Base-by-base conservation (phyloP, 2,329 filamentous ascomycete species). In the Geosmithia flava region DNA sequence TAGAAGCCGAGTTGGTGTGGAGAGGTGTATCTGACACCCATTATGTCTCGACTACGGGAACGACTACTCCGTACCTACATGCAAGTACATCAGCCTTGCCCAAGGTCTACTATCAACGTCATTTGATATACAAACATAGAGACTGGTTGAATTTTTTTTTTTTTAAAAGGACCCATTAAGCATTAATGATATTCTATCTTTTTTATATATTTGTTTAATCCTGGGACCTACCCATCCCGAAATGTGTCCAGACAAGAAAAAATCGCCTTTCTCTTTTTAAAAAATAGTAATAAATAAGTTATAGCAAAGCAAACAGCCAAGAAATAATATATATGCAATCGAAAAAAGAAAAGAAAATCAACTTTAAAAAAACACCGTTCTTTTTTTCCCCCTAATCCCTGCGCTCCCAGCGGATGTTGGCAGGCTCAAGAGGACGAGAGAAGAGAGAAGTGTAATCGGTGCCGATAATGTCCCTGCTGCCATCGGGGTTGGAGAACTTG, bases 401-500 rank as follows among this genome's bases (percentile, higher is more conserved):
- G 63, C 74, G 76, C 72, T 94, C 85, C 80, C 85, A 95, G 62
- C 77, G 71, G 45, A 95, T 78, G 46, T 80, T 72, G 44, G 83
- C 83, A 42, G 83, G 83, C 62, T 83, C 78, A 47, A 85, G 63
- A 11, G 85, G 85, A 55, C 84, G 76, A 46, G 84, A 86, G 67
- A 89, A 89, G 42, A 89, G 71, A 54, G 80, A 84, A 20, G 74
- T 69, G 58, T 83, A 85, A 60, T 85, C 80, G 20, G 81, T 85
- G 48, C 70, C 83, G 44, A 85, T 75, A 39, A 93, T 74, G 33
- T 75, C 76, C 59, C 79, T 70, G 62, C 76, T 78, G n/a, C 85
- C 84, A 56, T 85, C 80, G 2, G 81, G 64, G 57, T 88, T 94
- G 59, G 75, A 74, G 63, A 95, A 79, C 70, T 87, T 91, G 71